Percentiles rank a stretch among this genome's conserved stretches.
Evolutionary conservation across 2,329 filamentous ascomycete genomes (phyloP).

Genomic region (Mollisia scopiformis): DNA sequence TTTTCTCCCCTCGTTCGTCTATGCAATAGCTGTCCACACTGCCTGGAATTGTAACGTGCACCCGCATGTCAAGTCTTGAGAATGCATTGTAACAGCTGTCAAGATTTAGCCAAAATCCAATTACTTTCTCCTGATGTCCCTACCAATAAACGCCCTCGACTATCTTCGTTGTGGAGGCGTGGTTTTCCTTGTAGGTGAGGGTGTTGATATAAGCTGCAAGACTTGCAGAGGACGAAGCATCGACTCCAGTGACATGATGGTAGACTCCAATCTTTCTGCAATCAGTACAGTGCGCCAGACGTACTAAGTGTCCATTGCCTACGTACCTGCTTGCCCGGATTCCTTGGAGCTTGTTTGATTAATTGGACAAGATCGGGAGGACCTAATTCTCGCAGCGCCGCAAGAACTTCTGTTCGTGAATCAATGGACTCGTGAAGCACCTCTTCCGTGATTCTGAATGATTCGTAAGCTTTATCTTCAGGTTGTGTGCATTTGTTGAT

Average conservation of each 20-base stretch:
- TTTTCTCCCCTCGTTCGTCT: constrained; percentile 93
- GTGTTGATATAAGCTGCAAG: constrained; percentile 98
- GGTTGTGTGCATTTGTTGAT: not conserved
- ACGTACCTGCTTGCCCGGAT: constrained; percentile 57
- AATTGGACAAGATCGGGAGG: constrained; percentile 96
- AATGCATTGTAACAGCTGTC: constrained; percentile 95
- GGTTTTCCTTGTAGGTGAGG: constrained; percentile 84
- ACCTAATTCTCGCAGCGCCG: constrained; percentile 86
- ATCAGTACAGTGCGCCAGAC: constrained; percentile 18
- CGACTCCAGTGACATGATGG: constrained; percentile 96
- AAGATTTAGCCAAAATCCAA: constrained; percentile 35
- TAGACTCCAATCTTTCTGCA: constrained; percentile 78
- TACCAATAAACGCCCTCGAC: constrained; percentile 94
- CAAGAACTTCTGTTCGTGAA: constrained; percentile 85
- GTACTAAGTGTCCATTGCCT: not conserved
- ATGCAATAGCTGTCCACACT: constrained; percentile 97
- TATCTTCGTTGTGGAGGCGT: constrained; percentile 79
- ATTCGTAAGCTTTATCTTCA: constrained; percentile 19
- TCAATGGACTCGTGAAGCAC: constrained; percentile 90
- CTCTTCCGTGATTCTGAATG: constrained; percentile 84
- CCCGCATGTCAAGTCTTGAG: constrained; percentile 95
- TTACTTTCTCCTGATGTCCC: no score
- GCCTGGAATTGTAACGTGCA: constrained; percentile 95
- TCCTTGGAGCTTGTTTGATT: constrained; percentile 71
- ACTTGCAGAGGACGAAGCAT: constrained; percentile 96